These are phyloP conservation scores for Brassica nigra DNA, from an alignment of 345 rosid genomes.

Conservation along the genomic window DNA sequence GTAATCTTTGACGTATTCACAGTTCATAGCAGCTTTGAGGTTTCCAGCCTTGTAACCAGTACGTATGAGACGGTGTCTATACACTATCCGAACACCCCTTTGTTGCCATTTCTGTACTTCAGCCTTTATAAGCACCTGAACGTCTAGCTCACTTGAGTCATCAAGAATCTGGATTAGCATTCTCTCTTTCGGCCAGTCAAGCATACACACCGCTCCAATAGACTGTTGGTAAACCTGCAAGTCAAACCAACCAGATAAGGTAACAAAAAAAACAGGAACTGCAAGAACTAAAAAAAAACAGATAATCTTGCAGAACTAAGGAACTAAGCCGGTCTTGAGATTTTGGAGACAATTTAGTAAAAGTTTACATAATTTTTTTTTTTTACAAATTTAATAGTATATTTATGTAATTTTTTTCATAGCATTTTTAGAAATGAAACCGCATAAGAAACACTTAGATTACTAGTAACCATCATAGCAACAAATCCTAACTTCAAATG, in stretches of 20 bases:
- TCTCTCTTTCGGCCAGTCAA: conserved; percentile 82
- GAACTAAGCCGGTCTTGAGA: neutral
- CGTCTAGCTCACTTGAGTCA: conserved; percentile 62
- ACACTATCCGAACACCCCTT: conserved; percentile 68
- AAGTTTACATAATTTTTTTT: too few relatives aligned
- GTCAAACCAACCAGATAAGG: neutral
- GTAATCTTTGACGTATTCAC: conserved; percentile 71
- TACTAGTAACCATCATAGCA: neutral
- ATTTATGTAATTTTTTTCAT: too few relatives aligned
- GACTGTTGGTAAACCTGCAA: conserved; percentile 48
- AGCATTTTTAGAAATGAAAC: neutral
- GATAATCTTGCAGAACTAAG: neutral
- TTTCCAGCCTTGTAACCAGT: conserved; percentile 92
- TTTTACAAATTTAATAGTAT: too few relatives aligned
- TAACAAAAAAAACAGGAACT: conserved; percentile 16
- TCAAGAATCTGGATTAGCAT: conserved; percentile 78
- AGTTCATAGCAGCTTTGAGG: conserved; percentile 82
- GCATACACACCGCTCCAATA: conserved; percentile 67
- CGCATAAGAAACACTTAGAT: neutral
- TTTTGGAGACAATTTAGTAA: neutral
- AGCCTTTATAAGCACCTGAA: conserved; percentile 63
- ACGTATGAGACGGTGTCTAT: conserved; percentile 75
- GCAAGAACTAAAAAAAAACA: neutral
- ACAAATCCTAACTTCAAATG: conserved; percentile 3
- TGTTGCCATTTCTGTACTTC: conserved; percentile 72